Conservation (phyloP, 306 rosid genomes). For the Castanea crenata region DNA sequence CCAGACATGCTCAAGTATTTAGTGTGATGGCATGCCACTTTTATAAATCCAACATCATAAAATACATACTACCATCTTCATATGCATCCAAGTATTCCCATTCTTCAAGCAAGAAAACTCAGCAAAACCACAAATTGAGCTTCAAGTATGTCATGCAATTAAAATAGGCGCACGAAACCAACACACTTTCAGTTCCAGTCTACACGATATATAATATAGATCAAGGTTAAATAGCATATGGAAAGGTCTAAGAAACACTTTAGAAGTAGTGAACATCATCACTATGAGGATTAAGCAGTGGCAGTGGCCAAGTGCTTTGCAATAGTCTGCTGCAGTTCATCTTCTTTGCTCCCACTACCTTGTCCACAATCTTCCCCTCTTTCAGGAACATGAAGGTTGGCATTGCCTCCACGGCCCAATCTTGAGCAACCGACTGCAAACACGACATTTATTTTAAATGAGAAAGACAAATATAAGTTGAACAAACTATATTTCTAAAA, state of each 20-base stretch:
- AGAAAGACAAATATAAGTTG: background rate
- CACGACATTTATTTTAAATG: background rate
- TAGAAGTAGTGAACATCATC: background rate
- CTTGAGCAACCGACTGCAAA: conserved; percentile 74
- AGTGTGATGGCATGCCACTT: no score
- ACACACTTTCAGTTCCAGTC: background rate
- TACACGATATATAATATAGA: background rate
- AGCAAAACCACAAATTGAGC: no score
- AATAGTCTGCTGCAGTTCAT: conserved; percentile 65
- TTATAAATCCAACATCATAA: no score
- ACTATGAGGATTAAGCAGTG: conserved; percentile 29
- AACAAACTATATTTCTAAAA: background rate
- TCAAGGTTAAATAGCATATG: background rate
- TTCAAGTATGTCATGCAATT: background rate
- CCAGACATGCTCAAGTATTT: no score
- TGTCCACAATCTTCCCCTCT: conserved; percentile 74
- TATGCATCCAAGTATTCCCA: no score
- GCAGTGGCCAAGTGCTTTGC: conserved; percentile 47
- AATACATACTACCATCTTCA: no score
- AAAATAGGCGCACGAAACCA: background rate
- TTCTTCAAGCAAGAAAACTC: no score
- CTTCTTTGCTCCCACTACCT: conserved; percentile 89
- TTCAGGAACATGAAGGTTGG: conserved; percentile 88
- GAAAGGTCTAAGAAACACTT: background rate
- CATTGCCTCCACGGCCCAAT: conserved; percentile 98